Base-by-base conservation (phyloP, 2,329 filamentous ascomycete genomes). In the Lanzia echinophila region DNA sequence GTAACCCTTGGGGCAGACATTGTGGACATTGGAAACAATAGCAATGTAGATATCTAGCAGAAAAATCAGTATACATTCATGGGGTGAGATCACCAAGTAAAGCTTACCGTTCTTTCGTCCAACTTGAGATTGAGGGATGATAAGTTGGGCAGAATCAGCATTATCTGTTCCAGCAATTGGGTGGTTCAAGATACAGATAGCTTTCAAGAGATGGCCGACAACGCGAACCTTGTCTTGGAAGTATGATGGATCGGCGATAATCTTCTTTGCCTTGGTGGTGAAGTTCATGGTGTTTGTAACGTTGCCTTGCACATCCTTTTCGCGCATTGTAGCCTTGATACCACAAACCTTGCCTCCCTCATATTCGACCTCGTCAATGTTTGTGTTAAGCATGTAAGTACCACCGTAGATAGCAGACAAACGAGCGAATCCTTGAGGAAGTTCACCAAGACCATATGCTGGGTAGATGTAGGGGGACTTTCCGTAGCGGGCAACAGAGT, bases 381-480 rank as follows among this genome's bases (percentile, higher is more conserved):
- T 84, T 63, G 94, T 95, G 79, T 97, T 97, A 67, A 99, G 86
- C 91, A 99, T 99, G 76, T 99, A 99, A 48, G 94, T 99, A 64
- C 94, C 94, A 61, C 94, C 94, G 70, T 99, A 97, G 73, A 99
- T 97, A 71, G 94, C 94, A 39, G 91, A 96, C 52, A 99, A 82
- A 72, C 94, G 91, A 60, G 94, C 94, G 67, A 99, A 99, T 56
- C 92, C 92, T 75, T 99, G 94, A 34, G 94, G 95, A 54, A 99
- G 86, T 77, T 99, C 94, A 70, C 88, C 94, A 47, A 99, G 84
- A 58, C 94, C 94, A 75, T 99, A 99, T 32, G 97, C 84, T 47
- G 94, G 95, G 79, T 99, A 99, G 76, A 99, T 97, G 78, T 97
- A 99, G 44, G 94, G 95, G 12, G 91, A 97, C 75, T 96, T 97